Evolutionary conservation across 192 early-diverging fungal genomes (phyloP).

Genomic region (Gamsiella multidivaricata): DNA sequence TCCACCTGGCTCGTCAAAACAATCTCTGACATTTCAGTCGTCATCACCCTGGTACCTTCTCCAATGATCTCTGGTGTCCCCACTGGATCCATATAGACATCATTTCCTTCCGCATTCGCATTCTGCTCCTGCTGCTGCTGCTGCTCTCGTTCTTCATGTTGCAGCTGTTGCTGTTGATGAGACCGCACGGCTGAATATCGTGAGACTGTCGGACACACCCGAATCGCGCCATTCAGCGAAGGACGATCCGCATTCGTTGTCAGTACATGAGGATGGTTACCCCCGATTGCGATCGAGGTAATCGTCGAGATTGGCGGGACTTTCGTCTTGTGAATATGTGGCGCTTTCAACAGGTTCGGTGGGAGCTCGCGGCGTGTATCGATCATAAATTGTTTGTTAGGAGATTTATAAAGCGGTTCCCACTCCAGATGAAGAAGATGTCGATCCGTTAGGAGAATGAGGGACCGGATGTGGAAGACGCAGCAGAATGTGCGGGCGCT

Average conservation of each 20-base stretch:
- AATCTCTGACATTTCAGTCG: slow-evolving; percentile 18
- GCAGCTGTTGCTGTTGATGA: not conserved
- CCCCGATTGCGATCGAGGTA: slow-evolving; percentile 47
- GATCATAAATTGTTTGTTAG: slow-evolving; percentile 14
- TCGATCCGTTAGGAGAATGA: slow-evolving; percentile 39
- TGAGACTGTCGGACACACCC: slow-evolving; percentile 30
- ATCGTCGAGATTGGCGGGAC: slow-evolving; percentile 43
- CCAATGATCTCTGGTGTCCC: not conserved
- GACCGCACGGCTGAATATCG: not conserved
- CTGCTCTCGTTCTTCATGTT: slow-evolving; percentile 2
- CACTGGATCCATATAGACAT: not conserved
- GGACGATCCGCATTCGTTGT: slow-evolving; percentile 47
- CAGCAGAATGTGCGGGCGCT: slow-evolving; percentile 21
- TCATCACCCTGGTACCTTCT: not conserved
- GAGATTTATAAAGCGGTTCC: slow-evolving; percentile 35
- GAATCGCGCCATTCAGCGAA: slow-evolving; percentile 35
- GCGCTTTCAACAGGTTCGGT: slow-evolving; percentile 30
- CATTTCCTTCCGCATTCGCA: not conserved
- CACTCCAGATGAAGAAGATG: slow-evolving; percentile 43
- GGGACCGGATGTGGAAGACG: slow-evolving; percentile 45
- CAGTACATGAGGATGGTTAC: slow-evolving; percentile 39
- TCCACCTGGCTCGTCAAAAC: slow-evolving; percentile 32
- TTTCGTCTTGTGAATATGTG: slow-evolving; percentile 29
- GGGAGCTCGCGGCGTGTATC: slow-evolving; percentile 36
- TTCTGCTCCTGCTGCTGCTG: slow-evolving; percentile 1